phyloP scores from a whole-genome alignment of 345 rosid genomes.

The Balakata baccata region DNA sequence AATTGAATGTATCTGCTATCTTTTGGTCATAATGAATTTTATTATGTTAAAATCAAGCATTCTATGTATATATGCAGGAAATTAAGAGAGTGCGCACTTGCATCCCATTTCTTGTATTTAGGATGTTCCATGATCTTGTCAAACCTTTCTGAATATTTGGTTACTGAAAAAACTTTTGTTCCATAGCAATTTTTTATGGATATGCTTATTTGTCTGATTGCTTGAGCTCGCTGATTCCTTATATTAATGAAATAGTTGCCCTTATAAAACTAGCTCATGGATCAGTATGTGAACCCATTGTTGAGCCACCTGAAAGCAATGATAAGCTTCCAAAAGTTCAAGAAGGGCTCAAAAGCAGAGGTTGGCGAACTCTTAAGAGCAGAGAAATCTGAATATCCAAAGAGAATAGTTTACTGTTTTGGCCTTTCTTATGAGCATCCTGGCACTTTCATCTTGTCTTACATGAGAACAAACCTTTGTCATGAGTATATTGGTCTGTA shows the following conservation, averaged over 20 bases:
- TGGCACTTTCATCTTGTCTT: constrained; percentile 15
- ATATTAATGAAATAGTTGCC: neutral
- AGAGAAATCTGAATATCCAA: constrained; percentile 12
- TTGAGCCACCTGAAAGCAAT: constrained; percentile 14
- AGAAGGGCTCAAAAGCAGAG: constrained; percentile 13
- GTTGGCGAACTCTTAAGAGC: constrained; percentile 13
- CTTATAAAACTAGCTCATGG: constrained; percentile 4
- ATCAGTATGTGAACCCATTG: constrained; percentile 17
- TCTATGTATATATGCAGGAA: no score
- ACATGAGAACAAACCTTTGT: constrained; percentile 18
- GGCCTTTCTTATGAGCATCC: constrained; percentile 15
- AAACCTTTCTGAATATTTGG: no score
- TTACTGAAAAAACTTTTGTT: neutral
- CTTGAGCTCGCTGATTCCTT: neutral
- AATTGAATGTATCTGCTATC: neutral
- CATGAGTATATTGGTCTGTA: constrained; percentile 18
- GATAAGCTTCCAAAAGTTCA: constrained; percentile 11
- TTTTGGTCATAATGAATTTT: neutral
- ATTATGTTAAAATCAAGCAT: no score
- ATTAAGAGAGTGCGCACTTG: no score
- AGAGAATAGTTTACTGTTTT: constrained; percentile 17
- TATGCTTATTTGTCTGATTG: neutral
- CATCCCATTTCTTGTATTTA: no score
- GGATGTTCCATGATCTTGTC: no score
- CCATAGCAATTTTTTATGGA: neutral